Conservation (phyloP, 2,329 filamentous ascomycete genomes). For the Botrytis cinerea region DNA sequence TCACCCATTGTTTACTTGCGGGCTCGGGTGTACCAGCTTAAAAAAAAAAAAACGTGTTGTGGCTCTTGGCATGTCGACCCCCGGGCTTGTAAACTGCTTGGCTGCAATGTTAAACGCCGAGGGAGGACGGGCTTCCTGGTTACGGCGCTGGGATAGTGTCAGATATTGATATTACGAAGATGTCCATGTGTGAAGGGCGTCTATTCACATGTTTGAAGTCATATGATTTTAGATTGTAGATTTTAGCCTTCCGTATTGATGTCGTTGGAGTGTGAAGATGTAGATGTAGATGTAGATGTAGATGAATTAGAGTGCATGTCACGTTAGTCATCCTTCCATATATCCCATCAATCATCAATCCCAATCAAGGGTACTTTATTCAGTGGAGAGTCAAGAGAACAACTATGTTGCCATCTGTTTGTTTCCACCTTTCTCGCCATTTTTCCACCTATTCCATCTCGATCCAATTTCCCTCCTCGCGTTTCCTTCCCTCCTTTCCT, state of each 20-base stretch:
- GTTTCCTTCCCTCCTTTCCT: neutral
- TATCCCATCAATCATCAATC: neutral
- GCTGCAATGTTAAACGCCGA: constrained; percentile 4
- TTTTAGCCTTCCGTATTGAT: too few relatives aligned
- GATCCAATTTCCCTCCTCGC: neutral
- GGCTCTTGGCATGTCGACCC: neutral
- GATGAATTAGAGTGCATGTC: neutral
- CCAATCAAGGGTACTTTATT: neutral
- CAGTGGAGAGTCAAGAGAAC: neutral
- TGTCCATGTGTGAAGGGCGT: neutral
- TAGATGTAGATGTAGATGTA: neutral
- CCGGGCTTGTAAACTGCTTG: neutral
- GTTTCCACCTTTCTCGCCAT: neutral
- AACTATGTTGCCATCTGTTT: neutral
- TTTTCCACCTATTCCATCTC: neutral
- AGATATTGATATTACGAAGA: neutral
- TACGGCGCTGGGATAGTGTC: neutral
- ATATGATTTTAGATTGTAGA: neutral
- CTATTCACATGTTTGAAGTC: neutral
- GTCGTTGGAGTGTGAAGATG: neutral
- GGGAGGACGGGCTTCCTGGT: neutral
- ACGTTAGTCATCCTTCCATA: neutral
- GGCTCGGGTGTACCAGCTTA: neutral
- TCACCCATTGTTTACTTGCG: neutral
- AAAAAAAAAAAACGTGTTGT: neutral